Evolutionary conservation across 768 basidiomycete genomes (phyloP).

Genomic region (Candolleomyces eurysporus): DNA sequence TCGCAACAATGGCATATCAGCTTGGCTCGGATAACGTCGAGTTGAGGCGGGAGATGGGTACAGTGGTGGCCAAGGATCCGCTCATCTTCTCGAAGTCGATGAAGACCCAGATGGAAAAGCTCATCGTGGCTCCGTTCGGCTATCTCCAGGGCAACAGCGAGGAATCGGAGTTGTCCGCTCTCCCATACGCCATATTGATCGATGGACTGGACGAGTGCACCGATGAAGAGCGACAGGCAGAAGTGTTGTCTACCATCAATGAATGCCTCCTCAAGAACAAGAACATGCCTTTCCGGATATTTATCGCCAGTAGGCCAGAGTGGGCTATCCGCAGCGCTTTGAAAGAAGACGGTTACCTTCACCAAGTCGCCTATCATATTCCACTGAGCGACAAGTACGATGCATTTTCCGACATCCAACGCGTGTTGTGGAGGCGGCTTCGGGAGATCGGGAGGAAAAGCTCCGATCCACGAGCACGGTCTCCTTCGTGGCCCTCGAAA

Average conservation of each 20-base stretch:
- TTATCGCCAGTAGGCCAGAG: slow-evolving; percentile 16
- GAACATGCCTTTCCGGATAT: slow-evolving; percentile 7
- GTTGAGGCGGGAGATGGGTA: background rate
- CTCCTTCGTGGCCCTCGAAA: slow-evolving; percentile 11
- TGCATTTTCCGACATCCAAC: background rate
- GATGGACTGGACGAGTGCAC: slow-evolving; percentile 17
- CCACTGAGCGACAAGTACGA: slow-evolving; percentile 3
- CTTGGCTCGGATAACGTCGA: background rate
- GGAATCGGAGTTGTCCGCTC: background rate
- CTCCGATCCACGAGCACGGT: too few relatives aligned
- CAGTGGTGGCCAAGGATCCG: background rate
- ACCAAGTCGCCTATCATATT: background rate
- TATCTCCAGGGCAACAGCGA: background rate
- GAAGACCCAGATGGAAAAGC: slow-evolving; percentile 6
- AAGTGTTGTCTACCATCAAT: slow-evolving; percentile 9
- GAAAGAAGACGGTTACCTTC: background rate
- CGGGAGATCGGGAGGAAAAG: background rate
- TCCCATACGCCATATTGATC: slow-evolving; percentile 2
- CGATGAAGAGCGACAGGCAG: slow-evolving; percentile 6
- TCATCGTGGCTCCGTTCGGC: slow-evolving; percentile 3
- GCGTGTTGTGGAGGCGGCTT: background rate
- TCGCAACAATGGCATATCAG: slow-evolving; percentile 12
- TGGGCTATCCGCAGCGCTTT: slow-evolving; percentile 5
- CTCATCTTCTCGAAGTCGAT: slow-evolving; percentile 1
- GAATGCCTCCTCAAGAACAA: background rate